Percentiles rank a stretch among this genome's conserved stretches.
phyloP scores from a whole-genome alignment of 179 eudicot species.

The Camellia oleifera region DNA sequence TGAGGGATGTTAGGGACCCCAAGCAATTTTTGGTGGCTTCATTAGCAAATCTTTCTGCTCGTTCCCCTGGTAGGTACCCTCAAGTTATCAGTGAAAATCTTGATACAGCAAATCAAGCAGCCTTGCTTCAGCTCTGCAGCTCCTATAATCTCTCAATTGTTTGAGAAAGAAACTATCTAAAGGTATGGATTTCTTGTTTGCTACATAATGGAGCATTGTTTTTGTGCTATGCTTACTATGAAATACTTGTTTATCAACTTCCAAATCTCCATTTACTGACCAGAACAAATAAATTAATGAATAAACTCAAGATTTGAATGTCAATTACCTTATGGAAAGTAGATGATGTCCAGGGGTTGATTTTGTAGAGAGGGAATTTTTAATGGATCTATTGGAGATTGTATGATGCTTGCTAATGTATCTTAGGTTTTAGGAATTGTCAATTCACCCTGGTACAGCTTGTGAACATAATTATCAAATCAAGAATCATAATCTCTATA shows the following conservation, averaged over 20 bases:
- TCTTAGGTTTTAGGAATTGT: not conserved
- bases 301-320: not conserved
- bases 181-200: slow-evolving; percentile 23
- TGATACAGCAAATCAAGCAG: slow-evolving; percentile 74
- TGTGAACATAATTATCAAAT: no score
- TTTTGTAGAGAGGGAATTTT: not conserved
- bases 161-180: slow-evolving; percentile 20
- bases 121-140: slow-evolving; percentile 65
- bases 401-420: not conserved
- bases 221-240: not conserved
- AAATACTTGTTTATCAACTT: not conserved
- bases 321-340: not conserved
- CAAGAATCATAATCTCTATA: no score
- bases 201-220: not conserved
- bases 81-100: slow-evolving; percentile 62
- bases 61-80: slow-evolving; percentile 54
- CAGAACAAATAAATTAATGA: not conserved
- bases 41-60: slow-evolving; percentile 55
- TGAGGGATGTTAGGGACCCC: slow-evolving; percentile 80
- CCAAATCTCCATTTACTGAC: not conserved
- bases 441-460: not conserved
- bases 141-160: slow-evolving; percentile 39
- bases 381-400: not conserved
- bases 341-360: not conserved
- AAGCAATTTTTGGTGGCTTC: slow-evolving; percentile 69